Evolutionary conservation across 805 yeast genomes (phyloP).

Genomic region (Torulaspora franciscae): DNA sequence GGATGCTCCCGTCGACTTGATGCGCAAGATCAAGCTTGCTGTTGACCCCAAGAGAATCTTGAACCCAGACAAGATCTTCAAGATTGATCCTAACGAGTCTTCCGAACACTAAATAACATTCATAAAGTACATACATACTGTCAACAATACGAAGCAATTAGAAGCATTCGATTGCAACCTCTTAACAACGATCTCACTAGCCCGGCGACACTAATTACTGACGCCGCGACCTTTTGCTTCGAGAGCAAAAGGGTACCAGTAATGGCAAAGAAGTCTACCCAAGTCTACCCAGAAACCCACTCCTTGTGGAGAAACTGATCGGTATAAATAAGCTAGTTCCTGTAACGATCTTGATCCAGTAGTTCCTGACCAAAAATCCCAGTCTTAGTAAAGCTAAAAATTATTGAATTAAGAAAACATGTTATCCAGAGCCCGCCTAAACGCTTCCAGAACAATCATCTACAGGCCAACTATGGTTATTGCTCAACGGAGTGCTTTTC

Average conservation of each 20-base stretch:
- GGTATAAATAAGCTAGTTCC: not conserved
- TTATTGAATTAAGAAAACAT: conserved; percentile 1
- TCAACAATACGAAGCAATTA: not conserved
- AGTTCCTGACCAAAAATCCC: not conserved
- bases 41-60: conserved; percentile 68
- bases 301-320: not conserved
- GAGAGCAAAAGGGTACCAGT: conserved; percentile 2
- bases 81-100: conserved; percentile 50
- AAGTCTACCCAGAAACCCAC: not conserved
- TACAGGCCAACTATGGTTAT: conserved; percentile 13
- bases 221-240: conserved; percentile 3
- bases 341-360: not conserved
- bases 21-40: conserved; percentile 69
- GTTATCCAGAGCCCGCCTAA: conserved; percentile 9
- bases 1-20: conserved; percentile 56
- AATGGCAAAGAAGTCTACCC: conserved; percentile 2
- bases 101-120: conserved; percentile 5
- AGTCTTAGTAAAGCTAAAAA: not conserved
- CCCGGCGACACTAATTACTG: conserved; percentile 3
- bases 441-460: conserved; percentile 3
- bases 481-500: conserved; percentile 9
- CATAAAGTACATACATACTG: not conserved
- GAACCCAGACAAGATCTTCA: conserved; percentile 77
- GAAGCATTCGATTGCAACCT: not conserved
- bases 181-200: not conserved